phyloP scores from a whole-genome alignment of 306 rosid species.

The Nissolia schottii region DNA sequence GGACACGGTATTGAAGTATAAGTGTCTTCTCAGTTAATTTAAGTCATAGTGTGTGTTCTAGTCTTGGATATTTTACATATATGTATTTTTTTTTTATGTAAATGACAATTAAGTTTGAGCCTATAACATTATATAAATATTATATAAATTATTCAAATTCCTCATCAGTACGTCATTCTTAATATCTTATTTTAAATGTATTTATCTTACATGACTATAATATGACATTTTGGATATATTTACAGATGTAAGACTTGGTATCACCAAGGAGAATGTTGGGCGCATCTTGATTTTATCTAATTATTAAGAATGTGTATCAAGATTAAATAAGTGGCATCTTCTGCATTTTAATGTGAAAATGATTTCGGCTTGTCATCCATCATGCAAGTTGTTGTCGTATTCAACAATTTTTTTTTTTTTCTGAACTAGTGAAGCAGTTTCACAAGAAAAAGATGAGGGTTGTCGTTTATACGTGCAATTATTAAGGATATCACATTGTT shows the following conservation, averaged over 20 bases:
- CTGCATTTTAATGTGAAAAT: not conserved
- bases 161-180: too few species aligned
- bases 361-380: not conserved
- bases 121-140: too few species aligned
- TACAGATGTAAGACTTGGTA: not conserved
- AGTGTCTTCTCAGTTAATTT: not conserved
- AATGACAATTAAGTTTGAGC: too few species aligned
- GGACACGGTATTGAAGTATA: not conserved
- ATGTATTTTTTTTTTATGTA: too few species aligned
- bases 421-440: not conserved
- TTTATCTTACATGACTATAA: too few species aligned
- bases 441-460: not conserved
- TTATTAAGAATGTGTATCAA: not conserved
- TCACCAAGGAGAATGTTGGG: not conserved
- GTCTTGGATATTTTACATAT: not conserved
- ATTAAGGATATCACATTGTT: not conserved
- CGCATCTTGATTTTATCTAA: not conserved
- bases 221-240: not conserved
- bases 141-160: too few species aligned
- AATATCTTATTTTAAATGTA: too few species aligned
- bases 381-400: not conserved
- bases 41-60: not conserved
- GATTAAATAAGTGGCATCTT: not conserved
- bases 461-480: not conserved
- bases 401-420: not conserved